These are phyloP conservation scores for Obba rivulosa DNA, from an alignment of 768 basidiomycete species.

Conservation along the genomic window DNA sequence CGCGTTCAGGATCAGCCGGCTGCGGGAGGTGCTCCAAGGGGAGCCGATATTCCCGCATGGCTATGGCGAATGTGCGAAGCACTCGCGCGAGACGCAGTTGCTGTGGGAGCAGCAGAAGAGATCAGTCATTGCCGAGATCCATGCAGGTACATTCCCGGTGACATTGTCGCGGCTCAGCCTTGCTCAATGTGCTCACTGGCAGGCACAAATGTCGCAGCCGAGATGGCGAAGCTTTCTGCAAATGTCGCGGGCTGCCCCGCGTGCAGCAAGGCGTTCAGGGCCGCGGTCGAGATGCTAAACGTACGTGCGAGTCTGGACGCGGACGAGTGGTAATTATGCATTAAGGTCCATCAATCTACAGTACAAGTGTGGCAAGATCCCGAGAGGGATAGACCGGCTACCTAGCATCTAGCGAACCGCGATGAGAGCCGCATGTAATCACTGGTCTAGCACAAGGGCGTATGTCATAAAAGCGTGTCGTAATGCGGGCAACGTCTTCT, in stretches of 20 bases:
- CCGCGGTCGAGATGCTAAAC: slow-evolving; percentile 65
- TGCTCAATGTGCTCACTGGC: neutral
- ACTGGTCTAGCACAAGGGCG: neutral
- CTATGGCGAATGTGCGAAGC: slow-evolving; percentile 56
- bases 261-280: slow-evolving; percentile 56
- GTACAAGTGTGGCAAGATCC: slow-evolving; percentile 60
- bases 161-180: slow-evolving; percentile 3
- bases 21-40: slow-evolving; percentile 45
- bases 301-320: slow-evolving; percentile 35
- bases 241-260: slow-evolving; percentile 42
- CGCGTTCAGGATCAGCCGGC: slow-evolving; percentile 44
- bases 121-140: slow-evolving; percentile 40
- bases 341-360: slow-evolving; percentile 20
- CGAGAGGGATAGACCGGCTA: slow-evolving; percentile 45
- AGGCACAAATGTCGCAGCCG: slow-evolving; percentile 65
- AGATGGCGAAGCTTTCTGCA: slow-evolving; percentile 53
- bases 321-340: slow-evolving; percentile 9
- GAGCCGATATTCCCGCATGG: slow-evolving; percentile 72
- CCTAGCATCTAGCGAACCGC: slow-evolving; percentile 7
- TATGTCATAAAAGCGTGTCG: neutral
- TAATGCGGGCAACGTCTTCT: no score
- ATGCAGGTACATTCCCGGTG: slow-evolving; percentile 39
- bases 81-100: slow-evolving; percentile 37
- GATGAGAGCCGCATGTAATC: neutral
- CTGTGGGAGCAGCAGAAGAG: slow-evolving; percentile 50